phyloP scores from a whole-genome alignment of 768 basidiomycete genomes.

The Russula sp. region DNA sequence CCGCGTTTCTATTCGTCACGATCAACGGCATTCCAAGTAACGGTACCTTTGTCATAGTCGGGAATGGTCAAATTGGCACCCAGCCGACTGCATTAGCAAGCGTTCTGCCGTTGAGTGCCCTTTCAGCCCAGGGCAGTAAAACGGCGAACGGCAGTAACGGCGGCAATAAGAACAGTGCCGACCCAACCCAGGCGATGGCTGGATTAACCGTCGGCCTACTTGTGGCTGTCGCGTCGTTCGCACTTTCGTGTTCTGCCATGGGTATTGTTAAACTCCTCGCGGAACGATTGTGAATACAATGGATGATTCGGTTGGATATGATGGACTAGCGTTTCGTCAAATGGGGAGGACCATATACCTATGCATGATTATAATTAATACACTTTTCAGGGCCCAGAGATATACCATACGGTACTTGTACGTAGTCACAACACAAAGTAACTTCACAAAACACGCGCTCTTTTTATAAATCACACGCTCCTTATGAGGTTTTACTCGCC shows the following conservation, averaged over 20 bases:
- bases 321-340: neutral
- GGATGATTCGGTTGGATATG: neutral
- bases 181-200: neutral
- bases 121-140: slow-evolving; percentile 15
- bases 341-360: neutral
- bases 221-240: neutral
- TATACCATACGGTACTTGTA: neutral
- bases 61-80: slow-evolving; percentile 67
- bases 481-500: neutral
- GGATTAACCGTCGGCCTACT: neutral
- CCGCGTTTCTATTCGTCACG: slow-evolving; percentile 77
- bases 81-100: slow-evolving; percentile 54
- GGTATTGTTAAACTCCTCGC: neutral
- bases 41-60: slow-evolving; percentile 63
- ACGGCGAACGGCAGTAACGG: neutral
- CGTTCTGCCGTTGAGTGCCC: slow-evolving; percentile 50
- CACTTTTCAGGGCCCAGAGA: neutral
- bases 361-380: slow-evolving; percentile 2
- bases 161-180: neutral
- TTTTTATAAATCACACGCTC: neutral
- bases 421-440: neutral
- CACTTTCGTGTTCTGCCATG: neutral
- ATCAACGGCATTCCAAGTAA: slow-evolving; percentile 52
- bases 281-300: neutral
- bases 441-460: too few relatives aligned